Base-by-base conservation (phyloP, 257 asterid species). In the Thymus mandschuricus region DNA sequence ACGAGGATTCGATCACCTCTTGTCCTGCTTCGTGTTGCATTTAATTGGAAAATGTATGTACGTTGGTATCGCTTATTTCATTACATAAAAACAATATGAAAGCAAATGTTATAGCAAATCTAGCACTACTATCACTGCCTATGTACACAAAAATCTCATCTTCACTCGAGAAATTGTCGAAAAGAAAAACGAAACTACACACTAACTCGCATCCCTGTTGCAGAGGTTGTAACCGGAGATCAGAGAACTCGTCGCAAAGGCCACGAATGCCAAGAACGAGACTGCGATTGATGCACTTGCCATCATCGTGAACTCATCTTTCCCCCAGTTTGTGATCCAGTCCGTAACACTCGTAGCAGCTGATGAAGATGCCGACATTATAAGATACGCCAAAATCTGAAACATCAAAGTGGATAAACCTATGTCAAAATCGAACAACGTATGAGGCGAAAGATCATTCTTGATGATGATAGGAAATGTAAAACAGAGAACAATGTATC, bases 281-380 rank as follows among this genome's bases (percentile, higher is more conserved):
- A 92, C 67, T 21, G 88, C 82, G 4, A 92, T 82, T 0, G 98
- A 86, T 59, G 89, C 97, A 63, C 78, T 85, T 3, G 98, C 98
- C 92, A 86, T 86, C 73, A 79, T 56, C 3, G 97, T 88, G 76
- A 92, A 92, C 68, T 86, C 82, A 41, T 92, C 98, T 66, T 79
- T 84, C 56, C 97, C 98, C 98, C 98, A 92, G 68, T 90, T 90
- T 0, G 82, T 69, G 11, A 84, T 83, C 97, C 98, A 90, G 65
- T 90, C 98, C 5, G 78, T 79, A 60, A 92, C 96, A 80, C 98
- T 76, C 1, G 96, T 88, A 6, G 98, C 97, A 28, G 96, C 89
- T 1, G 96, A 84, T 3, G 97, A 90, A 8, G 97, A 92, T 43
- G 98, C 92, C 27, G 98, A 90, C 85, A 88, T 84, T 29, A 92